phyloP scores from a whole-genome alignment of 257 asterid genomes.

The Cinchona pubescens region DNA sequence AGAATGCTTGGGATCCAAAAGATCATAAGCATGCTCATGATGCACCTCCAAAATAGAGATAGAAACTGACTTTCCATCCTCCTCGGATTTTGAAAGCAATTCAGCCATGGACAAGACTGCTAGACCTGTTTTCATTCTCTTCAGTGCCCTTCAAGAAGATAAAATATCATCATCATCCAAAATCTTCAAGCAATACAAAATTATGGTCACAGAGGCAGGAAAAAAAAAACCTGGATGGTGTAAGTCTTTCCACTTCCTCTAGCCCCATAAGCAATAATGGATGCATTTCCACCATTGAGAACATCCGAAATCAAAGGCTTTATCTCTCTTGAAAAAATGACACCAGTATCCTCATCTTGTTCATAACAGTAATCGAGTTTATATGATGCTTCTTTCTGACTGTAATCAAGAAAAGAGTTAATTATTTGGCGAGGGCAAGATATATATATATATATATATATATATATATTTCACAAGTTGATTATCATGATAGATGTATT shows the following conservation, averaged over 20 bases:
- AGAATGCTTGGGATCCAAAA: conserved; percentile 51
- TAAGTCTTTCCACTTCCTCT: conserved; percentile 83
- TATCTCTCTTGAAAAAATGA: conserved; percentile 61
- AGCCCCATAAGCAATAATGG: conserved; percentile 78
- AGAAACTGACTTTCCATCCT: conserved; percentile 37
- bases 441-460: too few relatives aligned
- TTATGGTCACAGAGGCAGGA: not conserved
- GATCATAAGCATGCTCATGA: conserved; percentile 66
- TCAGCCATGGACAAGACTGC: conserved; percentile 63
- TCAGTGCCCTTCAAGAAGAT: conserved; percentile 44
- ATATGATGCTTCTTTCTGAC: conserved; percentile 48
- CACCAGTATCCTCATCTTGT: conserved; percentile 41
- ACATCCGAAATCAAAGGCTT: conserved; percentile 48
- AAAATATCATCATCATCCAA: conserved; percentile 8
- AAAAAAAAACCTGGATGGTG: conserved; percentile 49
- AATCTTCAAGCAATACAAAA: conserved; percentile 2
- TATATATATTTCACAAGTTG: not conserved
- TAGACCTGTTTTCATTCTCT: conserved; percentile 69
- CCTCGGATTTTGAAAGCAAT: conserved; percentile 52
- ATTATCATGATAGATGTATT: too few relatives aligned
- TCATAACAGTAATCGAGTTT: conserved; percentile 65
- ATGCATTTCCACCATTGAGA: conserved; percentile 57
- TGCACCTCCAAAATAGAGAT: conserved; percentile 63
- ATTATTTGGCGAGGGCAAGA: too few relatives aligned
- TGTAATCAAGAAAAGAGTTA: conserved; percentile 16